Percentiles rank a stretch among this genome's conserved stretches.
These are phyloP conservation scores for Venturia effusa DNA, from an alignment of 2,329 filamentous ascomycete species.

Conservation along the genomic window DNA sequence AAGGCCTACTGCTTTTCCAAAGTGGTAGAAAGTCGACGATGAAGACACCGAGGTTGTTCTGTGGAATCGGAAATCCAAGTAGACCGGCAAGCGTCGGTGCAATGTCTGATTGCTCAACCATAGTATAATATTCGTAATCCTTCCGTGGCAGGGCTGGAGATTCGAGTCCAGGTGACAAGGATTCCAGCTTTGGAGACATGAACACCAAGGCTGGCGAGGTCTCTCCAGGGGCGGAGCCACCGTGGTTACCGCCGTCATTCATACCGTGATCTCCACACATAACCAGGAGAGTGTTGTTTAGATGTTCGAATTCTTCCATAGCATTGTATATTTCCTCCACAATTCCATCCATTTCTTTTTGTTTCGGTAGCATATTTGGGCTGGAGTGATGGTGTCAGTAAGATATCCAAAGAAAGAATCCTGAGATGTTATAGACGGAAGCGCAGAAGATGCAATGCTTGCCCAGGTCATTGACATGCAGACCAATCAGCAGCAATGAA, in stretches of 20 bases:
- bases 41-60: conserved; percentile 82
- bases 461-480: not conserved
- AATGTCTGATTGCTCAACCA: conserved; percentile 88
- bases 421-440: not conserved
- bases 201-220: conserved; percentile 90
- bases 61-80: conserved; percentile 75
- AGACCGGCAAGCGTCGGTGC: conserved; percentile 80
- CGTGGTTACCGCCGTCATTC: conserved; percentile 97
- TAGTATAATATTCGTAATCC: conserved; percentile 74
- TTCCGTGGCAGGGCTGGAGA: conserved; percentile 50
- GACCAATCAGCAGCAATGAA: not conserved
- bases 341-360: conserved; percentile 84
- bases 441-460: not conserved
- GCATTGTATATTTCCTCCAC: conserved; percentile 65
- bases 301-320: conserved; percentile 58
- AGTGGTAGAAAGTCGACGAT: conserved; percentile 69
- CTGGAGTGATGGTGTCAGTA: conserved; percentile 37
- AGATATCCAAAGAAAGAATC: not conserved
- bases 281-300: conserved; percentile 70
- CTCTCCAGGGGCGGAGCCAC: conserved; percentile 85
- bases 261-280: conserved; percentile 96
- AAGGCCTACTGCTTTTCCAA: conserved; percentile 52
- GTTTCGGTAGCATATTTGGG: conserved; percentile 85
- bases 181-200: conserved; percentile 69
- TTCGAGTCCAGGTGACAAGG: conserved; percentile 33